Percentiles rank a stretch among this genome's conserved stretches.
phyloP scores from a whole-genome alignment of 106 monocot species.

The Acanthochlamys bracteata region DNA sequence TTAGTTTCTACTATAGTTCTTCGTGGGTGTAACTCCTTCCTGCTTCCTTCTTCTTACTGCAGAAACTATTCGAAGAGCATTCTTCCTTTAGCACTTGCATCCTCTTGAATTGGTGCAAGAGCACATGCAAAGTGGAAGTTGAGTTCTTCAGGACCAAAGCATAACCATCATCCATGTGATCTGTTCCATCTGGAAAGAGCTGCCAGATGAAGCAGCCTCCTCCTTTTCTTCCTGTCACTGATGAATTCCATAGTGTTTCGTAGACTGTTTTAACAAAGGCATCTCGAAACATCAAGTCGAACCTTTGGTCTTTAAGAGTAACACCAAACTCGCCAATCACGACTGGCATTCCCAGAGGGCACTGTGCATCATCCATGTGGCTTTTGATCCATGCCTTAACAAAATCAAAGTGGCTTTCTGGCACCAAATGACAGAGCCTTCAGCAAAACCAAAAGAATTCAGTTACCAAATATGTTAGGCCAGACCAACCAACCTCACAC shows the following conservation, averaged over 20 bases:
- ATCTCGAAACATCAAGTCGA: conserved; percentile 38
- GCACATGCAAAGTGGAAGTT: conserved; percentile 23
- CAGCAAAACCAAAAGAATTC: neutral
- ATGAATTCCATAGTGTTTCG: conserved; percentile 31
- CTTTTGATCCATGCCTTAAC: conserved; percentile 65
- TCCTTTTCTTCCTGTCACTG: conserved; percentile 37
- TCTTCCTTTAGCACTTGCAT: conserved; percentile 14
- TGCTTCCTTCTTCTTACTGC: conserved; percentile 8
- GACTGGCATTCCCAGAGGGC: conserved; percentile 58
- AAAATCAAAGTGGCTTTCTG: conserved; percentile 43
- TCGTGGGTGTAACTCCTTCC: conserved; percentile 5
- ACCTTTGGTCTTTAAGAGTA: conserved; percentile 39
- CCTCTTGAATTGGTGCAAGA: conserved; percentile 38
- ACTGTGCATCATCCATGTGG: conserved; percentile 76
- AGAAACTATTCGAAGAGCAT: conserved; percentile 11
- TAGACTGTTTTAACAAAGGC: conserved; percentile 51
- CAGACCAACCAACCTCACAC: neutral
- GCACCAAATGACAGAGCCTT: conserved; percentile 39
- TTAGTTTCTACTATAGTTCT: conserved; percentile 7
- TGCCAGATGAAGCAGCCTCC: conserved; percentile 87
- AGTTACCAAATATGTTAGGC: neutral
- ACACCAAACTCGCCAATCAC: conserved; percentile 75
- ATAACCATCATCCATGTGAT: conserved; percentile 93
- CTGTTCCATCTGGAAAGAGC: conserved; percentile 75
- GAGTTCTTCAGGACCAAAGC: conserved; percentile 43